Evolutionary conservation across 2,329 filamentous ascomycete genomes (phyloP).

Genomic region (Tolypocladium tundrense): DNA sequence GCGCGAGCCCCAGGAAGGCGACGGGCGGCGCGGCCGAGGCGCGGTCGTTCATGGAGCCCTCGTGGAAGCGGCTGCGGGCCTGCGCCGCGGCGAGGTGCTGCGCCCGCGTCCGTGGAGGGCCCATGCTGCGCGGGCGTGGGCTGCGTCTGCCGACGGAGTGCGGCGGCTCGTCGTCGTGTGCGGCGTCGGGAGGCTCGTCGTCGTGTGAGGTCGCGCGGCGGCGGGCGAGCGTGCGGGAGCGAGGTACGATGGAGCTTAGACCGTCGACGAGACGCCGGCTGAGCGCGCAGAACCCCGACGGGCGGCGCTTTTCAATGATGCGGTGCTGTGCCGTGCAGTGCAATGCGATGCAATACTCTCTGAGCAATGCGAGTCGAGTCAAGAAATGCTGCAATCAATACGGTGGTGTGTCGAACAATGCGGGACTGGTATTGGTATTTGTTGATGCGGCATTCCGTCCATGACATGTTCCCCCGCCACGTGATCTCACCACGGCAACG

Average conservation of each 20-base stretch:
- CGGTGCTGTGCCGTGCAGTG: neutral
- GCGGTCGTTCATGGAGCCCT: slow-evolving; percentile 82
- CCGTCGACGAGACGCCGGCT: neutral
- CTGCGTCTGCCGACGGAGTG: neutral
- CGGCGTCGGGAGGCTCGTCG: no score
- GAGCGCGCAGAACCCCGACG: neutral
- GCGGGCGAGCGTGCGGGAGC: neutral
- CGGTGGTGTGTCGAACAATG: neutral
- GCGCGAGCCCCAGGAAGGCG: slow-evolving; percentile 43
- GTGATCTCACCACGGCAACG: slow-evolving; percentile 25
- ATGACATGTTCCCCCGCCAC: slow-evolving; percentile 7
- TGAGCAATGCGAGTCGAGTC: neutral
- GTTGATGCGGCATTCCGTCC: neutral
- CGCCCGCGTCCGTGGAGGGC: slow-evolving; percentile 17
- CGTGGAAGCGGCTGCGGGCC: slow-evolving; percentile 49
- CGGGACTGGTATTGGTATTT: neutral
- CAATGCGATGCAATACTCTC: neutral
- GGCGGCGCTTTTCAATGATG: neutral
- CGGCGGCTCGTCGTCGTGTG: neutral
- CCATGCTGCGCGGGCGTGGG: slow-evolving; percentile 10
- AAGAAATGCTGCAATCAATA: neutral
- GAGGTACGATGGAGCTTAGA: neutral
- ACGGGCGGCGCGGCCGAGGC: slow-evolving; percentile 60
- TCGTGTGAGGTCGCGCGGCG: neutral
- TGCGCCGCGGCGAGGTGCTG: slow-evolving; percentile 17